Evolutionary conservation across 177 flowering plant genomes (phyloP).

Genomic region (Telopea speciosissima): DNA sequence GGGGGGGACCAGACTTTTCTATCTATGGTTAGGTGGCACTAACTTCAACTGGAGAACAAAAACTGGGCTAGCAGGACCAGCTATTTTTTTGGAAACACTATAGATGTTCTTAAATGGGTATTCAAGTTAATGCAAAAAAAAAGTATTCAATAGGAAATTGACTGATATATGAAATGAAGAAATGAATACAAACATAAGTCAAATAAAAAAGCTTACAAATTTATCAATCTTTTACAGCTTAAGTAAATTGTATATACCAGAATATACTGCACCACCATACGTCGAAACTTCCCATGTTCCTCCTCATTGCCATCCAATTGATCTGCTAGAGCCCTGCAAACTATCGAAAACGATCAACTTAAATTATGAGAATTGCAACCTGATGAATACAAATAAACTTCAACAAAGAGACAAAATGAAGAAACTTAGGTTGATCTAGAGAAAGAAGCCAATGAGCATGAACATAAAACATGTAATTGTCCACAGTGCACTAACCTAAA

Average conservation of each 20-base stretch:
- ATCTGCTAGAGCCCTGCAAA: slow-evolving; percentile 75
- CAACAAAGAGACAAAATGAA: neutral
- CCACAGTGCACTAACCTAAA: slow-evolving; percentile 59
- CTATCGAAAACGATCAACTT: slow-evolving; percentile 8
- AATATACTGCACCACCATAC: slow-evolving; percentile 63
- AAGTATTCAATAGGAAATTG: neutral
- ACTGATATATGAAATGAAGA: neutral
- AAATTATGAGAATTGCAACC: neutral
- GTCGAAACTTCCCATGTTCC: slow-evolving; percentile 64
- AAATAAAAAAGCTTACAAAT: neutral
- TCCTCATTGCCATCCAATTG: slow-evolving; percentile 87
- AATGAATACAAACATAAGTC: neutral
- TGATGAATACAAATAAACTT: neutral
- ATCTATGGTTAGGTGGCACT: neutral
- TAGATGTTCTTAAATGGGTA: neutral
- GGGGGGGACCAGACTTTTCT: slow-evolving; percentile 6
- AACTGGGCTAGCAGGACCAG: neutral
- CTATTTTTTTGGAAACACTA: no score
- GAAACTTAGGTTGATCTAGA: neutral
- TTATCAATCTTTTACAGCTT: neutral
- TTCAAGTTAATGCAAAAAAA: neutral
- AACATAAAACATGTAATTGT: neutral
- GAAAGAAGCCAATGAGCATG: neutral
- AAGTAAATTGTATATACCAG: slow-evolving; percentile 27
- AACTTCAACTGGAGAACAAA: neutral